Conservation (phyloP, 1,139 yeast genomes). For the Pichia sp. region DNA sequence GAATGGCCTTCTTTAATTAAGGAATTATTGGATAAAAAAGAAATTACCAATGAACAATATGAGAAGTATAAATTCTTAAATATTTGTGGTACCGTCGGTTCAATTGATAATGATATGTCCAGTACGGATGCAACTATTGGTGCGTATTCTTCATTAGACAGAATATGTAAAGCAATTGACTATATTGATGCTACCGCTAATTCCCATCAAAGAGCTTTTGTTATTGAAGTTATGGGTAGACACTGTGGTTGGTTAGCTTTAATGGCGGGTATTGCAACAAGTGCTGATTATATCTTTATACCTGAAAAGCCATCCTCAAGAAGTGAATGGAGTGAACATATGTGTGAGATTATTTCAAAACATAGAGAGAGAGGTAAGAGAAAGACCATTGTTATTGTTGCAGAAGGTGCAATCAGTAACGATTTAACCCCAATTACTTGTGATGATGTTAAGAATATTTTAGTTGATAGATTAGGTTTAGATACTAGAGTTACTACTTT, state of each 20-base stretch:
- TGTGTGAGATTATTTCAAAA: conserved; percentile 56
- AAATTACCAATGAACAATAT: conserved; percentile 45
- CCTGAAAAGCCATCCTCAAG: conserved; percentile 70
- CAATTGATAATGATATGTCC: conserved; percentile 81
- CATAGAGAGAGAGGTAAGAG: conserved; percentile 69
- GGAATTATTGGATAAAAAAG: conserved; percentile 48
- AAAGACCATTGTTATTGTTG: conserved; percentile 74
- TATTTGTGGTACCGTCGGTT: conserved; percentile 74
- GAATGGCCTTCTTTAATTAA: conserved; percentile 73
- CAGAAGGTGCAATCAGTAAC: conserved; percentile 74
- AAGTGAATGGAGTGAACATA: conserved; percentile 58
- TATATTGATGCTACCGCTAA: conserved; percentile 81
- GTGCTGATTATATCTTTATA: conserved; percentile 73
- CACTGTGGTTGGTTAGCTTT: conserved; percentile 86
- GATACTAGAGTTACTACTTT: conserved; percentile 75
- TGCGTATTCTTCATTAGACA: conserved; percentile 67
- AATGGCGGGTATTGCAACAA: conserved; percentile 77
- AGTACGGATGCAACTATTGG: conserved; percentile 80
- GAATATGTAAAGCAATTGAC: conserved; percentile 73
- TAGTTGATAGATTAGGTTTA: conserved; percentile 58
- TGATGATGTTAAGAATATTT: conserved; percentile 59
- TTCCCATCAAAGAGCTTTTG: conserved; percentile 78
- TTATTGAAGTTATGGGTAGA: conserved; percentile 85
- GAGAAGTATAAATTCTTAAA: conserved; percentile 52
- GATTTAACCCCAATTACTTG: conserved; percentile 61